Conservation (phyloP, 2,329 filamentous ascomycete species). For the Arthrinium puccinioides region DNA sequence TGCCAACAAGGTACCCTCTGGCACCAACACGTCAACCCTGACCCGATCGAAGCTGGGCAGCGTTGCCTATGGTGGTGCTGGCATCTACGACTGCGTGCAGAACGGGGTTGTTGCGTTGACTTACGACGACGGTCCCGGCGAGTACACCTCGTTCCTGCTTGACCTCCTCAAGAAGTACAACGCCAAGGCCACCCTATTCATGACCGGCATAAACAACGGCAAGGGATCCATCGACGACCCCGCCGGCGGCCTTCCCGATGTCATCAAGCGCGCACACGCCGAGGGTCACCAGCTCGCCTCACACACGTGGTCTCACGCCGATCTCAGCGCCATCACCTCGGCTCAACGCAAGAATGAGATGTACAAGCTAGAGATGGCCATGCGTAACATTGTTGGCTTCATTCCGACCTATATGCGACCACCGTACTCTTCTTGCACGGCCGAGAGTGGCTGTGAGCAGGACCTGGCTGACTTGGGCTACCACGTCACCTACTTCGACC, state of each 20-base stretch:
- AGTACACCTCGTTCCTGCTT: conserved; percentile 11
- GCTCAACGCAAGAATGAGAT: conserved; percentile 31
- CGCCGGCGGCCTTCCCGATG: conserved; percentile 21
- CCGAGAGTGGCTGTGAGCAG: conserved; percentile 21
- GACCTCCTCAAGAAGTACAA: conserved; percentile 9
- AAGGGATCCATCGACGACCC: conserved; percentile 28
- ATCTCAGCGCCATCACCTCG: conserved; percentile 27
- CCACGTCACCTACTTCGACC: conserved; percentile 47
- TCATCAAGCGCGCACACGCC: conserved; percentile 34
- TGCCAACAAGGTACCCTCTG: conserved; percentile 46
- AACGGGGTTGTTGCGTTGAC: conserved; percentile 22
- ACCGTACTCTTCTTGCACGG: conserved; percentile 30
- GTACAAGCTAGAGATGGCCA: conserved; percentile 36
- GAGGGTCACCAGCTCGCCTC: conserved; percentile 40
- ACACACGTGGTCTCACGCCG: conserved; percentile 40
- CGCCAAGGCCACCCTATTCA: conserved; percentile 16
- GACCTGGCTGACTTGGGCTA: conserved; percentile 38
- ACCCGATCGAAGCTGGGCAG: conserved; percentile 47
- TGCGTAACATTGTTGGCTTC: conserved; percentile 34
- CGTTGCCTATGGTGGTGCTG: conserved; percentile 36
- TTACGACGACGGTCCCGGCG: conserved; percentile 17
- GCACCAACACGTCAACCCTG: conserved; percentile 46
- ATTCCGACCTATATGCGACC: conserved; percentile 33
- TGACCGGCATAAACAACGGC: conserved; percentile 33
- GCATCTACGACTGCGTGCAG: conserved; percentile 33